phyloP scores from a whole-genome alignment of 306 rosid species.

The Castanospermum australe region DNA sequence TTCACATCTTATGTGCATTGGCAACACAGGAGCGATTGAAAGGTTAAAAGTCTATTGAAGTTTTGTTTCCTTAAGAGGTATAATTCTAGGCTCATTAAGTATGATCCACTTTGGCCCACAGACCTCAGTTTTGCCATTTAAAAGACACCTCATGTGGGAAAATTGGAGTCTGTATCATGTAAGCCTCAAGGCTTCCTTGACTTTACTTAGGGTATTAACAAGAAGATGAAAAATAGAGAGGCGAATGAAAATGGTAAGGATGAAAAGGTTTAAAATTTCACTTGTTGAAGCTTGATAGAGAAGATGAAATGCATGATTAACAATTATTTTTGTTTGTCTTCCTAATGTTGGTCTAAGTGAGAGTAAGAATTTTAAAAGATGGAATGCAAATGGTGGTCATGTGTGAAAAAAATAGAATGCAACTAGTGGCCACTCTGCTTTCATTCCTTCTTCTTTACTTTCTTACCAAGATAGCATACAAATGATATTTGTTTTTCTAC shows the following conservation, averaged over 20 bases:
- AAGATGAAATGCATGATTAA: neutral
- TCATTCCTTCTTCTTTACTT: neutral
- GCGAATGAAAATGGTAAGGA: neutral
- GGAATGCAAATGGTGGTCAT: neutral
- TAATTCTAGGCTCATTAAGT: neutral
- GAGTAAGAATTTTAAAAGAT: neutral
- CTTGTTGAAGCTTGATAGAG: neutral
- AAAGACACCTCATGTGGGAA: neutral
- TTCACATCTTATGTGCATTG: neutral
- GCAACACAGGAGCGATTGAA: neutral
- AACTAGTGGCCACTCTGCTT: neutral
- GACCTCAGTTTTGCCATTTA: neutral
- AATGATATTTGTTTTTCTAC: neutral
- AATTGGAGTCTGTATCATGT: neutral
- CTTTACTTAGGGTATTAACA: neutral
- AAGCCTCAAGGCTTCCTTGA: neutral
- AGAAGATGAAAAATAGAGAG: neutral
- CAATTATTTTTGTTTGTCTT: neutral
- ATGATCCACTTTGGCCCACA: neutral
- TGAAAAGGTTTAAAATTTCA: neutral
- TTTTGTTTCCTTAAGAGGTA: neutral
- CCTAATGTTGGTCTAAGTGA: neutral
- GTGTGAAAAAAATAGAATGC: neutral
- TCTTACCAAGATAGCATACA: neutral
- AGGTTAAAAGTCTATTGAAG: neutral